phyloP scores from a whole-genome alignment of 495 filamentous ascomycete species.

The Xylaria palmicola region DNA sequence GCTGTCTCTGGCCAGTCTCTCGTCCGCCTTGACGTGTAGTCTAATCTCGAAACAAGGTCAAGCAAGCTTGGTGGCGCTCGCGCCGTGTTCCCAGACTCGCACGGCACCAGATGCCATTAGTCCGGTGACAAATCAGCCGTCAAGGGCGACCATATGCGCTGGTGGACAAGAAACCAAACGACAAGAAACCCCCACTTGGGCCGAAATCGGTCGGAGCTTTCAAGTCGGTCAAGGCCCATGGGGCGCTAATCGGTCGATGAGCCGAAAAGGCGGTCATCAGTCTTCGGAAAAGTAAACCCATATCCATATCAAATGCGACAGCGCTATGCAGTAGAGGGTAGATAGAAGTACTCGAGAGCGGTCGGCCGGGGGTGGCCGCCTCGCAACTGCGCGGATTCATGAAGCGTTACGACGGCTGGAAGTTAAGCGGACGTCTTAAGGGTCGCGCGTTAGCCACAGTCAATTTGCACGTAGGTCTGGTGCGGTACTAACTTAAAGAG shows the following conservation, averaged over 20 bases:
- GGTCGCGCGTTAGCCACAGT: conserved; percentile 4
- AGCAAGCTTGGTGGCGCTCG: conserved; percentile 8
- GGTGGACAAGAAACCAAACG: conserved; percentile 11
- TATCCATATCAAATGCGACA: conserved; percentile 35
- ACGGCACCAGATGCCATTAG: conserved; percentile 7
- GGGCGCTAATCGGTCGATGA: conserved; percentile 14
- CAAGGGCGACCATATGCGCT: conserved; percentile 5
- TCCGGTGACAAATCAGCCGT: conserved; percentile 4
- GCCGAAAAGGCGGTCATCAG: conserved; percentile 20
- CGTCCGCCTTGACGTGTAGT: conserved; percentile 4
- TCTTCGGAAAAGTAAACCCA: conserved; percentile 33
- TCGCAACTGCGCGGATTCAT: conserved; percentile 2
- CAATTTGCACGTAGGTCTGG: neutral
- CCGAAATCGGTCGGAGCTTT: conserved; percentile 10
- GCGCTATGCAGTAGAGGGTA: conserved; percentile 45
- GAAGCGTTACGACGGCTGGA: conserved; percentile 63
- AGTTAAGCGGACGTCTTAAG: conserved; percentile 78
- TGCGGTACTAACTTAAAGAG: conserved; percentile 82
- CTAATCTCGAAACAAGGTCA: conserved; percentile 8
- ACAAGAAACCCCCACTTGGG: conserved; percentile 7
- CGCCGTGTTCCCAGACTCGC: conserved; percentile 6
- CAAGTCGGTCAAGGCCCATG: conserved; percentile 4
- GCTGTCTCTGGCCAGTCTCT: conserved; percentile 8
- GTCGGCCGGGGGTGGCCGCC: neutral
- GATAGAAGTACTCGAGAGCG: conserved; percentile 21